A percentile compares a stretch with the other conserved stretches of the same genome.
Evolutionary conservation across 345 rosid species (phyloP).

Genomic region (Heritiera littoralis): DNA sequence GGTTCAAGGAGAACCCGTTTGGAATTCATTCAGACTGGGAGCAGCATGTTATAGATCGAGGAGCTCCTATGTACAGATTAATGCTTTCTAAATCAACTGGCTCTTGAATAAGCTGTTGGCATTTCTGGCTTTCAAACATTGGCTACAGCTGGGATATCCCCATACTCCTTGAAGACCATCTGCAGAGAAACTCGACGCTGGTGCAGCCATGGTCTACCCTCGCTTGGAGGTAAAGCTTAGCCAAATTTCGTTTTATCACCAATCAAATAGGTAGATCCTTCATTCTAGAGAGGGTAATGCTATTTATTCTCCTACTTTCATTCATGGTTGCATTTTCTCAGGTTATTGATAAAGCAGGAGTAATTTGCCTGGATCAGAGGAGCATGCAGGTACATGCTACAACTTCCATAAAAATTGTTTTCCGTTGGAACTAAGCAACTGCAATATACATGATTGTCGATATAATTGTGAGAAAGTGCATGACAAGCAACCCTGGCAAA

Average conservation of each 20-base stretch:
- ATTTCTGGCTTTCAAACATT: no score
- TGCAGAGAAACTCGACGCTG: no score
- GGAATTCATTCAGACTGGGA: slow-evolving; percentile 76
- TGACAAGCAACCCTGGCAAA: background rate
- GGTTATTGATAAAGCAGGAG: background rate
- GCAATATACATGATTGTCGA: background rate
- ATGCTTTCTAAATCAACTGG: slow-evolving; percentile 42
- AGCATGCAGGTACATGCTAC: background rate
- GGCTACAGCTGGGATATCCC: background rate
- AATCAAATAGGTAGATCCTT: background rate
- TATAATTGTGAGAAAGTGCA: background rate
- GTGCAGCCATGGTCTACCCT: background rate
- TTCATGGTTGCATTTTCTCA: background rate
- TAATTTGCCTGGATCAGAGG: background rate
- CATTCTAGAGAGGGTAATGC: background rate
- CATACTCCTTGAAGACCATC: slow-evolving; percentile 13
- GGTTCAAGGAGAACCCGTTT: slow-evolving; percentile 66
- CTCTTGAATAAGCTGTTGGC: background rate
- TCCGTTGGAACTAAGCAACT: background rate
- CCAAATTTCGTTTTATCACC: background rate
- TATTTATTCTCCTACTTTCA: background rate
- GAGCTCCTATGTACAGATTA: slow-evolving; percentile 59
- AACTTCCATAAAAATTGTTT: background rate
- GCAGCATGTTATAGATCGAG: slow-evolving; percentile 55
- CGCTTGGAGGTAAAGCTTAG: slow-evolving; percentile 9